Conservation (phyloP, 2,329 filamentous ascomycete genomes). For the Achaetomium macrosporum region DNA sequence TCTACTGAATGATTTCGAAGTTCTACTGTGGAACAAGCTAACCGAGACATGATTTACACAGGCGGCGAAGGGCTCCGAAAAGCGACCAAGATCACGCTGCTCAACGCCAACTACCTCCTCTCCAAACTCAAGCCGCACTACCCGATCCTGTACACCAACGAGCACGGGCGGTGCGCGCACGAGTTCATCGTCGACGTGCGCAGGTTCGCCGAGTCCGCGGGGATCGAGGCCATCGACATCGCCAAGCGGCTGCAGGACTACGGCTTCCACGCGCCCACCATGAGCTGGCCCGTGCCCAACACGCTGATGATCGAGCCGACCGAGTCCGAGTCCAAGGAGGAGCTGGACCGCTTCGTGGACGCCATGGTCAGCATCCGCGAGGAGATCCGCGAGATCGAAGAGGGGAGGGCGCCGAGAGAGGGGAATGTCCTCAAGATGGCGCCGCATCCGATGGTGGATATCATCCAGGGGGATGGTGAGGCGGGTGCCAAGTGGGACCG, state of each 20-base stretch:
- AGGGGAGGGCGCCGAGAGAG: conserved; percentile 66
- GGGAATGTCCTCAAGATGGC: conserved; percentile 84
- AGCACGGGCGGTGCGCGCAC: conserved; percentile 81
- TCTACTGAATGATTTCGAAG: not conserved
- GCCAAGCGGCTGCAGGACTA: conserved; percentile 97
- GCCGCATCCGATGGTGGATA: conserved; percentile 77
- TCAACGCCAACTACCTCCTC: conserved; percentile 97
- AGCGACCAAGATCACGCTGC: conserved; percentile 84
- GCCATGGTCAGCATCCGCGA: conserved; percentile 78
- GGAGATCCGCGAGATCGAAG: conserved; percentile 80
- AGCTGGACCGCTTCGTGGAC: conserved; percentile 90
- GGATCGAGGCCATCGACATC: conserved; percentile 87
- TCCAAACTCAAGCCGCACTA: conserved; percentile 81
- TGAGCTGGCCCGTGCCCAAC: conserved; percentile 93
- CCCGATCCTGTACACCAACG: conserved; percentile 88
- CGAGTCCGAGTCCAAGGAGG: conserved; percentile 84
- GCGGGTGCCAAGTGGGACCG: conserved; percentile 63
- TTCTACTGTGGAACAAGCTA: not conserved
- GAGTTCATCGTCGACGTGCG: conserved; percentile 94
- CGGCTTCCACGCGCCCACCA: conserved; percentile 94
- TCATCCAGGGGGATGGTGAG: conserved; percentile 56
- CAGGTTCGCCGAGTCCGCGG: conserved; percentile 73
- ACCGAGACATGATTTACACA: conserved; percentile 22
- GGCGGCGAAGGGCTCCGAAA: conserved; percentile 71
- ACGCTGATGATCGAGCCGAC: conserved; percentile 98